Base-by-base conservation (phyloP, 2,329 filamentous ascomycete genomes). In the Trichophaea hybrida region DNA sequence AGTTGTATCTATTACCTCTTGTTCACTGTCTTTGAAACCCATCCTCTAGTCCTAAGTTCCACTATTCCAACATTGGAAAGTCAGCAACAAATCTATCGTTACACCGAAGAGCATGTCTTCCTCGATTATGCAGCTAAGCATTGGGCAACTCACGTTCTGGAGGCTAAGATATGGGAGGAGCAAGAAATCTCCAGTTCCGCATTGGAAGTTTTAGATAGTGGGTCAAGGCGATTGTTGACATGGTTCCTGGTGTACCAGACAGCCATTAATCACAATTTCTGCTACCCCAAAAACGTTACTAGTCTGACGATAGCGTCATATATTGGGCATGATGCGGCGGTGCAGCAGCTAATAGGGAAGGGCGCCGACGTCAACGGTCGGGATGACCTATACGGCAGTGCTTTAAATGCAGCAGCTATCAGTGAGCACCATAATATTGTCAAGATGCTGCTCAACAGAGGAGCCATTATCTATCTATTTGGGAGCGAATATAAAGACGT, bases 51-150 rank as follows among this genome's bases (percentile, higher is more conserved):
- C 7, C 44, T 48, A 48, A 40, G 7, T 40, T 40, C 37, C 37
- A n/a, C n/a, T n/a, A 7, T 7, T n/a, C 37, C 7, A n/a, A 40
- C 37, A 40, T 17, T 8, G 24, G 15, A 6, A 17, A 8, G 6
- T 8, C 10, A 17, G 24, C 15, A 32, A 12, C 5, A 40, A 7
- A 46, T 40, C 8, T 24, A 50, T 34, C 2, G 12, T 10, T 31
- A 44, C 15, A 32, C 8, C n/a, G 15, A 12, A n/a, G 32, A 51
- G 33, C 35, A 52, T 51, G 17, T 2, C 6, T 51, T 59, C 49
- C 52, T 60, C 4, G 58, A 60, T 60, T 60, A 60, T 56, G 58
- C 58, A 51, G 53, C 53, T 40, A 57, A n/a, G 13, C 24, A 60
- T 43, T 60, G 53, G 58, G 2, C 13, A 17, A 15, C 8, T 43